phyloP scores from a whole-genome alignment of 108 stramenopile species.

The Epipyxis sp. region DNA sequence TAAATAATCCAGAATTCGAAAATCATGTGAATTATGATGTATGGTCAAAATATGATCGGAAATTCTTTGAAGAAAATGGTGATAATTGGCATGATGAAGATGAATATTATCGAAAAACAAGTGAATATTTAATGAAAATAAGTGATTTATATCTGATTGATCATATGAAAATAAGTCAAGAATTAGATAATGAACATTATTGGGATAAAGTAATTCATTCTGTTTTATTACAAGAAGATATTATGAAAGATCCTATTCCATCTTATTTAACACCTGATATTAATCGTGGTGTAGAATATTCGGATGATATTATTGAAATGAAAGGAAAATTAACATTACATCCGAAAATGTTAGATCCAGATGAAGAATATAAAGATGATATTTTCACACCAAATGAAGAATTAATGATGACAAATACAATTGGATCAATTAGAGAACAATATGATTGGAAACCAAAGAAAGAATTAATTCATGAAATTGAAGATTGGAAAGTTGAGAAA shows the following conservation, averaged over 20 bases:
- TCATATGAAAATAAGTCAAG: not conserved
- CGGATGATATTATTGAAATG: constrained; percentile 14
- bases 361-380: not conserved
- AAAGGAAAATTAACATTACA: not conserved
- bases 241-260: constrained; percentile 9
- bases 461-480: not conserved
- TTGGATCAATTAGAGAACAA: not conserved
- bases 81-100: not conserved
- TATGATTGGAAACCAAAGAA: constrained; percentile 5
- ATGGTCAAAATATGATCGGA: constrained; percentile 1
- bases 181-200: not conserved
- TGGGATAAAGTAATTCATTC: not conserved
- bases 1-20: constrained; percentile 5
- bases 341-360: not conserved
- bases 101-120: not conserved
- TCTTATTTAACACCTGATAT: constrained; percentile 5
- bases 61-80: not conserved
- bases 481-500: not conserved
- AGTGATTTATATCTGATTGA: not conserved
- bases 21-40: not conserved
- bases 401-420: not conserved
- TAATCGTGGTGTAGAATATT: constrained; percentile 1
- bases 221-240: not conserved
- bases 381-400: not conserved
- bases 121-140: not conserved